Evolutionary conservation across 768 basidiomycete species (phyloP).

Genomic region (Hydnomerulius pinastri): DNA sequence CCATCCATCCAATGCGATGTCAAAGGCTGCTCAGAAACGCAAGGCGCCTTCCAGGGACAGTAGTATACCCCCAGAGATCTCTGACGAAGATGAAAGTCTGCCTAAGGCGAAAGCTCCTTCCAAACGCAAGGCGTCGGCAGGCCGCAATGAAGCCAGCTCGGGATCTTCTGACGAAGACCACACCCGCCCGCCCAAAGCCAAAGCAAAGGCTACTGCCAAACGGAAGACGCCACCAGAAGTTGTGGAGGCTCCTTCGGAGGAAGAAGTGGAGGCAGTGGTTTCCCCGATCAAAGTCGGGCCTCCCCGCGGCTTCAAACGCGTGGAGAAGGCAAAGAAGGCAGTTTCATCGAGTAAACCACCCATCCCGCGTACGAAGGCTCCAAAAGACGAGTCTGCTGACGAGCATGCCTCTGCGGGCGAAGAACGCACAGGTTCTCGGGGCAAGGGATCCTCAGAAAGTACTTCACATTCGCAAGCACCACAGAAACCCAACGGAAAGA

Average conservation of each 20-base stretch:
- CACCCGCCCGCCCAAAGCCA: conserved; percentile 4
- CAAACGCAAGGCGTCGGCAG: no score
- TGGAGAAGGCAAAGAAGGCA: neutral
- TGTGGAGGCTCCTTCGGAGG: conserved; percentile 1
- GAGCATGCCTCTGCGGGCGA: neutral
- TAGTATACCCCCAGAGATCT: neutral
- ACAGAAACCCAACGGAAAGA: neutral
- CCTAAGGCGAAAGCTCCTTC: no score
- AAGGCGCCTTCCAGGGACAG: neutral
- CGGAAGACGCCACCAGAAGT: neutral
- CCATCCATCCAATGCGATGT: neutral
- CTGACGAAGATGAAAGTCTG: no score
- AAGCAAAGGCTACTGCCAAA: neutral
- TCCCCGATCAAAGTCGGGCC: conserved; percentile 24
- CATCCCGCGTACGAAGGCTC: conserved; percentile 1
- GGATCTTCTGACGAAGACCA: neutral
- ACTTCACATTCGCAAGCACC: neutral
- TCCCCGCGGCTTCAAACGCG: conserved; percentile 24
- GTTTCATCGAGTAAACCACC: neutral
- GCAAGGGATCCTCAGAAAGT: neutral
- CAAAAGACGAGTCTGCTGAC: neutral
- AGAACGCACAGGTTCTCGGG: neutral
- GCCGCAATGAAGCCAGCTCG: no score
- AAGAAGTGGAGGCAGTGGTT: neutral
- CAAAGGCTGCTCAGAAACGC: neutral